Evolutionary conservation across 1,284 basidiomycete genomes (phyloP).

Genomic region (Peniophora sp.): DNA sequence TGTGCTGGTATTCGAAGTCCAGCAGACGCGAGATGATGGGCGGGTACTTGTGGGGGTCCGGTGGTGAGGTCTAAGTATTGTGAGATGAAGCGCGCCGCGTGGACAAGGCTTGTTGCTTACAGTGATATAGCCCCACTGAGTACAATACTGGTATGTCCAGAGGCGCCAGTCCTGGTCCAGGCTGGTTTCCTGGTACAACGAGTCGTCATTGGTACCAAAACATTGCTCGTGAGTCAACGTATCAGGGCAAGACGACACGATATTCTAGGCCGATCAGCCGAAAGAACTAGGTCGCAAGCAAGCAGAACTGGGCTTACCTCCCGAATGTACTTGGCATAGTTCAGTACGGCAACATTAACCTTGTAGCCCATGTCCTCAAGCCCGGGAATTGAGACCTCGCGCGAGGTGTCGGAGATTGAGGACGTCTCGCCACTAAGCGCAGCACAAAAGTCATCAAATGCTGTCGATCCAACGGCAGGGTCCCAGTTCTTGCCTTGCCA

Average conservation of each 20-base stretch:
- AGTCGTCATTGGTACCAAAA: slow-evolving; percentile 76
- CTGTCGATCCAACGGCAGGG: slow-evolving; percentile 50
- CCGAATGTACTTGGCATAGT: slow-evolving; percentile 74
- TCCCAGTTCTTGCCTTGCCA: slow-evolving; percentile 78
- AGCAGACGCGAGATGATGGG: slow-evolving; percentile 68
- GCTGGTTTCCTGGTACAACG: slow-evolving; percentile 53
- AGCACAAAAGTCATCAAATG: slow-evolving; percentile 69
- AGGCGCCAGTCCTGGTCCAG: slow-evolving; percentile 73
- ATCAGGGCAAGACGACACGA: slow-evolving; percentile 53
- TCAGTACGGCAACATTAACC: slow-evolving; percentile 54
- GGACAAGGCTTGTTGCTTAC: slow-evolving; percentile 26
- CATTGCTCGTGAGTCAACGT: slow-evolving; percentile 63
- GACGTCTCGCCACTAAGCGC: slow-evolving; percentile 27
- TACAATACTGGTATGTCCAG: slow-evolving; percentile 91
- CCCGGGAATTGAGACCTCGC: slow-evolving; percentile 29
- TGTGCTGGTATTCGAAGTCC: slow-evolving; percentile 71
- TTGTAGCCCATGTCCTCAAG: slow-evolving; percentile 23
- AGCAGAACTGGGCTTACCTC: slow-evolving; percentile 34
- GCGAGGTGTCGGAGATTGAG: slow-evolving; percentile 12
- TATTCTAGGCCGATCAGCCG: slow-evolving; percentile 31
- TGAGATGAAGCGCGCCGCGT: background rate
- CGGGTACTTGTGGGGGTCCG: slow-evolving; percentile 45
- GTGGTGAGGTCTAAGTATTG: slow-evolving; percentile 54
- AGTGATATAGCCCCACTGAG: slow-evolving; percentile 90
- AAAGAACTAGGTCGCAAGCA: background rate